Conservation (phyloP, 1,284 basidiomycete species). For the Ceratobasidium sp. region DNA sequence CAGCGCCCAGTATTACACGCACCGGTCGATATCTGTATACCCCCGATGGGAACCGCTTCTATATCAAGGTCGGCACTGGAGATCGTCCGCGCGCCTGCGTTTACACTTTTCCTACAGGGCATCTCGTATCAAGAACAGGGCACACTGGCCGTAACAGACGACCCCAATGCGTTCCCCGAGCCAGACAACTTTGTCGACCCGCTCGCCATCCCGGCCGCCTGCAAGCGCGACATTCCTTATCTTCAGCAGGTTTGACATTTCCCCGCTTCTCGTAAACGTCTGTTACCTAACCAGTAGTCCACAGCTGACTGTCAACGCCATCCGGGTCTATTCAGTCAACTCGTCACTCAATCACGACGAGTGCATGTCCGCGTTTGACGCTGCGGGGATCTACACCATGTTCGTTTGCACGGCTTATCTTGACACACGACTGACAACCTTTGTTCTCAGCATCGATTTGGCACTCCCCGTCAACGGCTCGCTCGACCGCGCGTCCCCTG, state of each 20-base stretch:
- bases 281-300: constrained; percentile 2
- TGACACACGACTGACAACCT: not conserved
- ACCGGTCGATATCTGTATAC: constrained; percentile 79
- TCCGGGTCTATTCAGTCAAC: constrained; percentile 87
- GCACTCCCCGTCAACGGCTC: constrained; percentile 85
- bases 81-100: not conserved
- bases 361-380: constrained; percentile 80
- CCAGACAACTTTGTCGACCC: constrained; percentile 72
- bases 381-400: constrained; percentile 88
- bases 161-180: constrained; percentile 75
- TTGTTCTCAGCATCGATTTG: constrained; percentile 72
- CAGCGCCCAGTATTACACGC: constrained; percentile 66
- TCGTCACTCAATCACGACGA: constrained; percentile 80
- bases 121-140: constrained; percentile 90
- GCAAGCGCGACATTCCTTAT: constrained; percentile 79
- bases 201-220: constrained; percentile 70
- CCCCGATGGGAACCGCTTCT: constrained; percentile 76
- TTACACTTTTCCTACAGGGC: constrained; percentile 56
- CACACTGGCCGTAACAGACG: constrained; percentile 54
- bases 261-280: not conserved
- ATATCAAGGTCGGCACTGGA: constrained; percentile 66
- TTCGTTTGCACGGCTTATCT: constrained; percentile 54
- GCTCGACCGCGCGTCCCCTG: constrained; percentile 71
- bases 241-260: constrained; percentile 70
- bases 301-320: constrained; percentile 59